These are phyloP conservation scores for Podila minutissima DNA, from an alignment of 192 early-diverging fungal genomes.

Conservation along the genomic window DNA sequence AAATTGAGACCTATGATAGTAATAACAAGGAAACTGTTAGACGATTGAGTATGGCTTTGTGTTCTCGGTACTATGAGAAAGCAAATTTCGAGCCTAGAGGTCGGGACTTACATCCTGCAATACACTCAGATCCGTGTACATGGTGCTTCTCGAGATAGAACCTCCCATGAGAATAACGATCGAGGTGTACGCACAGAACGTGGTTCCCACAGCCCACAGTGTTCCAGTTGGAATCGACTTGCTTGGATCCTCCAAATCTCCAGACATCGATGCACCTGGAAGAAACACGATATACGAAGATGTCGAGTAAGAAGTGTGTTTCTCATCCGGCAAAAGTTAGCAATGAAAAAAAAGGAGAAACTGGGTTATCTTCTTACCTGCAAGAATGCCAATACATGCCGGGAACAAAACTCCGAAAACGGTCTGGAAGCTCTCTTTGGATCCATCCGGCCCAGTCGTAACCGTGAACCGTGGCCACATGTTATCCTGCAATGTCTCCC, in stretches of 20 bases:
- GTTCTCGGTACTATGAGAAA: no score
- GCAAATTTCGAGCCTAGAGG: no score
- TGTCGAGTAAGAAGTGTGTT: not conserved
- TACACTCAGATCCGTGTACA: slow-evolving; percentile 69
- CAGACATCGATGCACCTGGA: slow-evolving; percentile 76
- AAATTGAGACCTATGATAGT: slow-evolving; percentile 54
- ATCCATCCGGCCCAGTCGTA: slow-evolving; percentile 52
- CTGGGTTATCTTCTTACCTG: slow-evolving; percentile 25
- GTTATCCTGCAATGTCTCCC: slow-evolving; percentile 68
- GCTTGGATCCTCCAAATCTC: slow-evolving; percentile 71
- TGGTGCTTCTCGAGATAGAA: slow-evolving; percentile 64
- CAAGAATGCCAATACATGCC: slow-evolving; percentile 75
- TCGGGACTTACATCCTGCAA: slow-evolving; percentile 60
- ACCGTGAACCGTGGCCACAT: slow-evolving; percentile 67
- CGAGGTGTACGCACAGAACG: slow-evolving; percentile 62
- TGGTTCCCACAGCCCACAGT: slow-evolving; percentile 66
- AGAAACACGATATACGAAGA: not conserved
- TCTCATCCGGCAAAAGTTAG: not conserved
- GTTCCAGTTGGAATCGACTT: slow-evolving; percentile 76
- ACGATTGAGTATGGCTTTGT: no score
- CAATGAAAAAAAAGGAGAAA: no score
- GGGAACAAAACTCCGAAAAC: slow-evolving; percentile 76
- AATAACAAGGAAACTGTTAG: not conserved
- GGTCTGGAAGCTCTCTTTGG: slow-evolving; percentile 57
- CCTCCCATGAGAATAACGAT: slow-evolving; percentile 67